Evolutionary conservation across 495 filamentous ascomycete genomes (phyloP), one percentile per base, ranked within the genome.

Genomic region (Neurospora sp.): DNA sequence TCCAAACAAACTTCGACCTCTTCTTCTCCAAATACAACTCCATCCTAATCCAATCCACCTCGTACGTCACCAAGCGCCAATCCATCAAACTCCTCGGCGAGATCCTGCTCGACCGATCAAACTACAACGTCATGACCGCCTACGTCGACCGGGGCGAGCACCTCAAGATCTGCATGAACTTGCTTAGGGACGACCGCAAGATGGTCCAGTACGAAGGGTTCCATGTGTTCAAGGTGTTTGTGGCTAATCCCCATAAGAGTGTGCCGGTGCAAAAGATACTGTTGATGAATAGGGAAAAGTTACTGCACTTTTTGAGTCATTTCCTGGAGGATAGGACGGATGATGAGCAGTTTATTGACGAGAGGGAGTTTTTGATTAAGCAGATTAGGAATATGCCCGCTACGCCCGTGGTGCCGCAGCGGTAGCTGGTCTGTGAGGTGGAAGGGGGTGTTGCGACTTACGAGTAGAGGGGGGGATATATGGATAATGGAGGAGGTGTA

Each of bases 121-220:
- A 98, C 82, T 99, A 98, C 86, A 93, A 90, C 80, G 92, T 98
- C 78, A 99, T 99, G 96, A 97, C 94, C 72, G 88, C 89, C 48
- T 99, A 99, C 82, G 96, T 99, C 69, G 94, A 97, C 80, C 90
- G 92, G 48, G 94, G 94, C 44, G 94, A 97, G 77, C 93, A 98
- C 79, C 87, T 99, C 75, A 99, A 99, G 85, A 89, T 98, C 71
- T 94, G 93, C 83, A 99, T 99, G 96, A 98, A 97, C 80, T 85
- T 98, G 71, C 84, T 99, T 71, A 88, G 92, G 69, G 95, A 98
- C 81, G 95, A 98, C 80, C 89, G 94, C 77, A 94, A 96, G 81
- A 99, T 98, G 93, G 96, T 99, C 70, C 94, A 98, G 79, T 99
- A 98, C 79, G 96, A 99, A 82, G 95, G 94, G 35, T 99, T 99